phyloP scores from a whole-genome alignment of 495 filamentous ascomycete genomes.

The Neurospora tetrasperma region DNA sequence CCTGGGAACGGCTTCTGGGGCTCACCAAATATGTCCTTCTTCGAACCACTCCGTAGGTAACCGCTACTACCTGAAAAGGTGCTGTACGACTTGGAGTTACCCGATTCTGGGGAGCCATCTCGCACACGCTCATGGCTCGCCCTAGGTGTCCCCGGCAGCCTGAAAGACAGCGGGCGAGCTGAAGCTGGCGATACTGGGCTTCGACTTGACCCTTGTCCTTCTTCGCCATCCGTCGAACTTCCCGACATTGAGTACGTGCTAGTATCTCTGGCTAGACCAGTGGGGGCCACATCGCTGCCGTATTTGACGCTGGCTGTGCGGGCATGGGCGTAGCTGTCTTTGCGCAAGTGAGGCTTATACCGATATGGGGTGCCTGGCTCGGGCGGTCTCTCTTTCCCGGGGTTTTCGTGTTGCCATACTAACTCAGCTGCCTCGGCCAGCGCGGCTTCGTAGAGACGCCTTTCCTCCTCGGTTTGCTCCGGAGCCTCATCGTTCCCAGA shows the following conservation, averaged over 20 bases:
- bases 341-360: constrained; percentile 51
- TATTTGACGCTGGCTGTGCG: constrained; percentile 48
- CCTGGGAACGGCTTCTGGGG: constrained; percentile 50
- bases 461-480: constrained; percentile 46
- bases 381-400: constrained; percentile 34
- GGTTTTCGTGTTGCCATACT: constrained; percentile 73
- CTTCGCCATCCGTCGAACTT: constrained; percentile 40
- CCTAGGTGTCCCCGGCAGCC: constrained; percentile 15
- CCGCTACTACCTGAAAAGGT: constrained; percentile 13
- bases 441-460: constrained; percentile 59
- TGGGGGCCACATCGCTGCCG: constrained; percentile 35
- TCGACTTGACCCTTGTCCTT: constrained; percentile 12
- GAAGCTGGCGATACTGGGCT: constrained; percentile 23
- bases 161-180: constrained; percentile 12
- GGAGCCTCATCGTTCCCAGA: neutral
- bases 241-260: constrained; percentile 37
- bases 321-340: constrained; percentile 51
- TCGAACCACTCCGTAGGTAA: constrained; percentile 38
- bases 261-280: constrained; percentile 38
- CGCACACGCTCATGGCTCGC: constrained; percentile 23
- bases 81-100: constrained; percentile 19
- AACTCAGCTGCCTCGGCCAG: constrained; percentile 80
- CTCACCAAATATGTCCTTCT: constrained; percentile 48
- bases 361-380: constrained; percentile 52
- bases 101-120: constrained; percentile 14